These are phyloP conservation scores for Mycena epipterygia DNA, from an alignment of 768 basidiomycete genomes.

Conservation along the genomic window DNA sequence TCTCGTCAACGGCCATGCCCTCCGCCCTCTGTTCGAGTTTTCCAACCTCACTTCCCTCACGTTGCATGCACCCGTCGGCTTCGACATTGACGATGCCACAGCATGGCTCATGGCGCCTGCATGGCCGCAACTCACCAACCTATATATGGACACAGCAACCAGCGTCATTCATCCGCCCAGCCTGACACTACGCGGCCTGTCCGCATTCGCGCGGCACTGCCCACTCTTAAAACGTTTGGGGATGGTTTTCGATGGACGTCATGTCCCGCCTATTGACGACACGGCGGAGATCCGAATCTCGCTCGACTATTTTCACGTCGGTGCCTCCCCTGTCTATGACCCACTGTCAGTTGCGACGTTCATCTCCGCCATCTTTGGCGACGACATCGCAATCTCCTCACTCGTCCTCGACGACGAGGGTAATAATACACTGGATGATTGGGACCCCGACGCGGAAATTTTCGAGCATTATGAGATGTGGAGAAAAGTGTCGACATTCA, in stretches of 20 bases:
- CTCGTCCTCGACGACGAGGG: too few species aligned
- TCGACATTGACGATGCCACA: neutral
- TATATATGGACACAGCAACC: neutral
- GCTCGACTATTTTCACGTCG: neutral
- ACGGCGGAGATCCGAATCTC: neutral
- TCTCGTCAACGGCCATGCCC: neutral
- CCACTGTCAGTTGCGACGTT: neutral
- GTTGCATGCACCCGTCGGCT: neutral
- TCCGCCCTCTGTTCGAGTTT: neutral
- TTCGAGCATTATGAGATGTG: too few species aligned
- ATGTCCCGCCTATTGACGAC: neutral
- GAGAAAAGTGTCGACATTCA: too few species aligned
- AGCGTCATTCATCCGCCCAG: neutral
- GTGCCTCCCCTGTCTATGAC: neutral
- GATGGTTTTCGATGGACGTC: neutral
- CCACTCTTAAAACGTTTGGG: neutral
- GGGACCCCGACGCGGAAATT: too few species aligned
- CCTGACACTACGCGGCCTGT: neutral
- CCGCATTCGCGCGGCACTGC: neutral
- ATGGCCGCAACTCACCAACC: neutral
- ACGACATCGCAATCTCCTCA: too few species aligned
- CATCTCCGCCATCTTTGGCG: neutral
- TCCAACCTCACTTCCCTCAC: neutral
- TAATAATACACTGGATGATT: too few species aligned
- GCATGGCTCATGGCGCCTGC: neutral